Base-by-base conservation (phyloP, 371 early-diverging fungal genomes). In the Parasitella parasitica region DNA sequence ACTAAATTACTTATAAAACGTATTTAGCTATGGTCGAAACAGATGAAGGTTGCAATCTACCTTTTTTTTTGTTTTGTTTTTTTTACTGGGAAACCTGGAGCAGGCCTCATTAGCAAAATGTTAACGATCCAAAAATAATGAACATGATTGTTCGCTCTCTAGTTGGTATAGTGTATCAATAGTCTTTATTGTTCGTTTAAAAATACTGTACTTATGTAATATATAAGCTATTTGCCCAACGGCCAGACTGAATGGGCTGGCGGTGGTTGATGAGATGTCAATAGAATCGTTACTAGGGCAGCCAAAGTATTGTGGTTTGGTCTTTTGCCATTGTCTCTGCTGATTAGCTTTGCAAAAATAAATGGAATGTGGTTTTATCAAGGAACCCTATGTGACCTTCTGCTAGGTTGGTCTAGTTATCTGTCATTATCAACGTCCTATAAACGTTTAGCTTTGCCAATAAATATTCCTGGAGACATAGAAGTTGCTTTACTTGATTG, bases 61-160 rank as follows among this genome's bases (percentile, higher is more conserved):
- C 64, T 57, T 57, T 63, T n/a, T n/a, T n/a, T n/a, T n/a, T n/a
- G n/a, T n/a, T n/a, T n/a, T n/a, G n/a, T n/a, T n/a, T n/a, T n/a
- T n/a, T n/a, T n/a, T n/a, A n/a, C n/a, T n/a, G 57, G 57, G 54
- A 57, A 63, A 15, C 64, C 64, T 57, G 58, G 57, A 27, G 41
- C 22, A 52, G 57, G 53, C 57, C 58, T 26, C 34, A 41, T 57
- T 52, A 53, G 58, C 27, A 63, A 63, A 63, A 22, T 63, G 57
- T 57, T 13, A 57, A 34, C 34, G 52, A 63, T 34, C 52, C 58
- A 52, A 63, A 63, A 34, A 57, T 57, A 9, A 63, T 63, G 52
- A 35, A 63, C 50, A 26, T 57, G 53, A 32, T 57, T 41, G 57
- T 63, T 48, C 57, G 34, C 52, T 56, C 56, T 63, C 27, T 63